Conservation (phyloP, 1,284 basidiomycete genomes). For the Ustilago esculenta region DNA sequence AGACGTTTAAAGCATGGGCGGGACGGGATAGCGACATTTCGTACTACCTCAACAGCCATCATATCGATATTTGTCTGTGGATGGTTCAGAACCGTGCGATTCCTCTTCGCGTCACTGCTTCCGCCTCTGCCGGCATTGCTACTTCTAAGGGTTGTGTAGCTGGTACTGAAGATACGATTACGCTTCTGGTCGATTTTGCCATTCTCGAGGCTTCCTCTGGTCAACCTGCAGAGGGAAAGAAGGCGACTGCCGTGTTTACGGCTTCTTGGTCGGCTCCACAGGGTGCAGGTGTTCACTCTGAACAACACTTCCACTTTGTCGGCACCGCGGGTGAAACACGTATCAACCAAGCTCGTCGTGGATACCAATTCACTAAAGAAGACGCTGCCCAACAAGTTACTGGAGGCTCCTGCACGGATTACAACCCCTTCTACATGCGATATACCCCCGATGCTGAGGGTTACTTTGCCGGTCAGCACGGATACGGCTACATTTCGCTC, state of each 20-base stretch:
- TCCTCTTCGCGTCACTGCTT: slow-evolving; percentile 85
- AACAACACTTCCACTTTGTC: slow-evolving; percentile 79
- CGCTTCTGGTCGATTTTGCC: slow-evolving; percentile 90
- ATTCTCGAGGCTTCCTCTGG: slow-evolving; percentile 73
- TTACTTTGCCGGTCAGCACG: slow-evolving; percentile 89
- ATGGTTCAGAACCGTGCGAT: slow-evolving; percentile 74
- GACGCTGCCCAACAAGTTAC: slow-evolving; percentile 80
- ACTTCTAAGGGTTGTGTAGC: slow-evolving; percentile 84
- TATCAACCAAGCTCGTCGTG: slow-evolving; percentile 90
- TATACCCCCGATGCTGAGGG: slow-evolving; percentile 90
- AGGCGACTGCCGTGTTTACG: slow-evolving; percentile 85
- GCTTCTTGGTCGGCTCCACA: slow-evolving; percentile 72
- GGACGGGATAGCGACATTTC: slow-evolving; percentile 78
- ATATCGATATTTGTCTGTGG: slow-evolving; percentile 80
- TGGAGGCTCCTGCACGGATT: slow-evolving; percentile 66
- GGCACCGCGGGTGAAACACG: slow-evolving; percentile 79
- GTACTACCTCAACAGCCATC: slow-evolving; percentile 93
- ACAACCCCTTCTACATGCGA: slow-evolving; percentile 94
- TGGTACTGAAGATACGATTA: slow-evolving; percentile 92
- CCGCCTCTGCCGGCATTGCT: slow-evolving; percentile 87
- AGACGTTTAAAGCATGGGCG: slow-evolving; percentile 93
- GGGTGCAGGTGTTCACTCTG: slow-evolving; percentile 75
- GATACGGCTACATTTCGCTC: slow-evolving; percentile 87
- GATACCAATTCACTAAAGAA: slow-evolving; percentile 86
- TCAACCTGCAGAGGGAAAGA: slow-evolving; percentile 70